Evolutionary conservation across 257 asterid genomes (phyloP).

Genomic region (Solanum chiquidenum): DNA sequence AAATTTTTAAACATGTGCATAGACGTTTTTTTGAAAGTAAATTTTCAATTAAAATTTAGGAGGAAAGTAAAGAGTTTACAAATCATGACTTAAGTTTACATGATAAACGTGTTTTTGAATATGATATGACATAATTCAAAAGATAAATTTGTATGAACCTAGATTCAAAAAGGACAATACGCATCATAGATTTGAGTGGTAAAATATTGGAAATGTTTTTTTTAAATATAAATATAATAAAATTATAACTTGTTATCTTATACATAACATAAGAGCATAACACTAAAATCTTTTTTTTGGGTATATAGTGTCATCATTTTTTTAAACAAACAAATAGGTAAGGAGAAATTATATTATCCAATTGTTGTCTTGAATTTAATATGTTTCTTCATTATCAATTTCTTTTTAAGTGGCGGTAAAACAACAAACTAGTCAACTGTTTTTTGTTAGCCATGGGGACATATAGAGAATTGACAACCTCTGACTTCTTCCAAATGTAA

Average conservation of each 20-base stretch:
- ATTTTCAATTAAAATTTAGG: background rate
- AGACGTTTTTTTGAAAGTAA: too few relatives aligned
- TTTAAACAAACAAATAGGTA: background rate
- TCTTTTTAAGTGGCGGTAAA: background rate
- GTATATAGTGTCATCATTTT: background rate
- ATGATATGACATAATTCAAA: background rate
- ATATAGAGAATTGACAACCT: background rate
- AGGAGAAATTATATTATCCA: background rate
- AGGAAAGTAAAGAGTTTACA: background rate
- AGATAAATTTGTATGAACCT: background rate
- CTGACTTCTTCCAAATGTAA: background rate
- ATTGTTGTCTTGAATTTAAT: background rate
- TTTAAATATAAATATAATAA: background rate
- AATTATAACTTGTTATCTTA: background rate
- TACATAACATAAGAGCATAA: background rate
- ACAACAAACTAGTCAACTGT: background rate
- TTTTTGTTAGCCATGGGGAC: background rate
- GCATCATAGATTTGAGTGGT: background rate
- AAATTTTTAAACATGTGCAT: background rate
- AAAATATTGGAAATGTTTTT: background rate
- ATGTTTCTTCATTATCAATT: background rate
- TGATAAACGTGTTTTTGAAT: background rate
- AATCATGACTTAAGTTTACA: background rate
- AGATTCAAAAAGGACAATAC: background rate
- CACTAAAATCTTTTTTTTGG: too few relatives aligned